Conservation (phyloP, 257 asterid species). For the Knoxia roxburghii region DNA sequence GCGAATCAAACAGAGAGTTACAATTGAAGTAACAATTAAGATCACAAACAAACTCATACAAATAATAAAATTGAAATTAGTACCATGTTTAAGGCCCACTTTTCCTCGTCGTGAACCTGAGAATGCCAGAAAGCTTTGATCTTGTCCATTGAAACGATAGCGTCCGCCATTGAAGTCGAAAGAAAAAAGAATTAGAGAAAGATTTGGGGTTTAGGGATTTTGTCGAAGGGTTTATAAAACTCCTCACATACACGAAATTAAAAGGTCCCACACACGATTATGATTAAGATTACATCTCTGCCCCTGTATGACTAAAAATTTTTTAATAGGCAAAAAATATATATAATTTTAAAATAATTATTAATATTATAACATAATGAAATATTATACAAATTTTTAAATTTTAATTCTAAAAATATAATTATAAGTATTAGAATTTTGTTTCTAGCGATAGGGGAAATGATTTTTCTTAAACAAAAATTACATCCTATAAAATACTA, state of each 20-base stretch:
- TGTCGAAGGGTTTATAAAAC: constrained; percentile 1
- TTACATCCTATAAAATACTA: too few species aligned
- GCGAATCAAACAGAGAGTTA: neutral
- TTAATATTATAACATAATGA: too few species aligned
- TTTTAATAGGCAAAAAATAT: too few species aligned
- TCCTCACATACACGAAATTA: neutral
- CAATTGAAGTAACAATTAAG: neutral
- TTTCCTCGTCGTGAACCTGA: constrained; percentile 75
- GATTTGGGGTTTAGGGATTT: constrained; percentile 28
- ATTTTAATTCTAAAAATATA: too few species aligned
- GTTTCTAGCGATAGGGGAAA: too few species aligned
- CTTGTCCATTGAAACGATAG: constrained; percentile 46
- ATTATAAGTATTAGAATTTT: too few species aligned
- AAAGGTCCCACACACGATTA: too few species aligned
- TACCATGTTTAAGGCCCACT: constrained; percentile 79
- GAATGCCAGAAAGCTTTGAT: constrained; percentile 71
- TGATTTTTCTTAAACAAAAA: too few species aligned
- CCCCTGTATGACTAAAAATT: neutral
- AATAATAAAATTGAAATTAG: neutral
- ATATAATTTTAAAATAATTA: too few species aligned
- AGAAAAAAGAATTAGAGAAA: neutral
- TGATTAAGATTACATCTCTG: neutral
- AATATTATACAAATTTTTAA: too few species aligned
- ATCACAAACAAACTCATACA: neutral
- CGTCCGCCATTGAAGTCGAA: constrained; percentile 42